Conservation (phyloP, 352 stramenopile species). For the Salisapilia sapeloensis region DNA sequence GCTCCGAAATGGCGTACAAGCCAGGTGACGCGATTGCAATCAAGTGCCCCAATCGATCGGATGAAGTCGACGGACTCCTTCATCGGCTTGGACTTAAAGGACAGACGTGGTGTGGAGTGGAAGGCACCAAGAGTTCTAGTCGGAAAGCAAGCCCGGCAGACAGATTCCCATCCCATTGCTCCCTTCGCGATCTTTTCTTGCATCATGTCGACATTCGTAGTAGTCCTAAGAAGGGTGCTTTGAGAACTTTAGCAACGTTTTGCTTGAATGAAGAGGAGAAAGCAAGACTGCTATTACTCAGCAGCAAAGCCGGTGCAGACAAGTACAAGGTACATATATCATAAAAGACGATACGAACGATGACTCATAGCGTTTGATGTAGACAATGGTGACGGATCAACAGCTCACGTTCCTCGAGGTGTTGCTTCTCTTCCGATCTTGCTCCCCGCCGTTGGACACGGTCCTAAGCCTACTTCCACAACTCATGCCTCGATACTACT, state of each 20-base stretch:
- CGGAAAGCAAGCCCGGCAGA: conserved; percentile 13
- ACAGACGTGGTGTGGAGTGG: conserved; percentile 1
- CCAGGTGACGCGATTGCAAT: conserved; percentile 79
- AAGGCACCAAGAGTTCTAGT: conserved; percentile 4
- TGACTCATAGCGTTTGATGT: conserved; percentile 6
- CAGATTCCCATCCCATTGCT: conserved; percentile 33
- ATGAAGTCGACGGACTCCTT: conserved; percentile 54
- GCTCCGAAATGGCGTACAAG: conserved; percentile 36
- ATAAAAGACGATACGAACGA: neutral
- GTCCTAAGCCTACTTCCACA: conserved; percentile 76
- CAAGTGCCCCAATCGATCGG: conserved; percentile 57
- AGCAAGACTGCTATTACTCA: conserved; percentile 38
- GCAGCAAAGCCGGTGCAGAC: conserved; percentile 41
- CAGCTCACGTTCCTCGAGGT: conserved; percentile 83
- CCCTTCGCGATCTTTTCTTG: conserved; percentile 57
- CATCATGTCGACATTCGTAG: conserved; percentile 73
- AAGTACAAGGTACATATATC: conserved; percentile 40
- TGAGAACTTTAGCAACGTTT: conserved; percentile 46
- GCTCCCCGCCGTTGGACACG: conserved; percentile 68
- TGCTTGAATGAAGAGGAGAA: conserved; percentile 45
- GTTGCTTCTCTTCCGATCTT: conserved; percentile 87
- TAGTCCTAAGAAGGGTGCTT: conserved; percentile 53
- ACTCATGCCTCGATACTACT: conserved; percentile 92
- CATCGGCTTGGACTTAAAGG: conserved; percentile 22
- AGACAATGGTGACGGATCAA: conserved; percentile 77